Base-by-base conservation (phyloP, 768 basidiomycete species). In the Pisolithus marmoratus region DNA sequence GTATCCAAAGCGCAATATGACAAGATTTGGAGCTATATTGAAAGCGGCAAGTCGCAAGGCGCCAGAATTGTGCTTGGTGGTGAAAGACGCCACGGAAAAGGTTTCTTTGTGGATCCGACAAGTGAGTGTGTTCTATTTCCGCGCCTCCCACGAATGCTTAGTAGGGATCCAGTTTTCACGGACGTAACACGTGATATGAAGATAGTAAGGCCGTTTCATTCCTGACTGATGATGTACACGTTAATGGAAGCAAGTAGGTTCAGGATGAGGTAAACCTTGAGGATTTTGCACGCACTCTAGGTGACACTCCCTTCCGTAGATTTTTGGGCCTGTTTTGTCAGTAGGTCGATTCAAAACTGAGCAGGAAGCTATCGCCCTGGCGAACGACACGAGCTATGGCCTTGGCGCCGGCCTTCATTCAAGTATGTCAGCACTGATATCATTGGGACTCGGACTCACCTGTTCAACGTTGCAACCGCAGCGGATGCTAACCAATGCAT, bases 301-400 rank as follows among this genome's bases (percentile, higher is more conserved):
- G 20, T 47, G 31, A 47, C 29, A 55, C 44, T 63, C 54, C 47
- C 12, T 55, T 31, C 19, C 4, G 29, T 53, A 94, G 84, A 96
- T 96, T 58, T 98, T 98, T 66, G 95, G 95, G 8, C 95, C 95
- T 24, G 94, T 98, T 3, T 79, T 94, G 38, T 78, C 83, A 23
- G 80, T 97, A 40, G 85, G 84, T 40, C 82, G 75, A 58, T 97
- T 97, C 73, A 81, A 79, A 58, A 85, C 87, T 7, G 94, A 96
- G 67, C 85, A 87, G 52, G 91, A 96, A 64, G 93, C 84, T 4
- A 82, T 97, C 58, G 63, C 73, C 38, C 70, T 92, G 15, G 94
- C 94, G 31, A 97, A 97, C 69, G 82, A 87, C 63, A 91, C 93
- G 6, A 80, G 74, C 46, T 97, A 95, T 67, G 95, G 95, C 34